Conservation (phyloP, 2,329 filamentous ascomycete species). For the Lasiodiplodia sp. region DNA sequence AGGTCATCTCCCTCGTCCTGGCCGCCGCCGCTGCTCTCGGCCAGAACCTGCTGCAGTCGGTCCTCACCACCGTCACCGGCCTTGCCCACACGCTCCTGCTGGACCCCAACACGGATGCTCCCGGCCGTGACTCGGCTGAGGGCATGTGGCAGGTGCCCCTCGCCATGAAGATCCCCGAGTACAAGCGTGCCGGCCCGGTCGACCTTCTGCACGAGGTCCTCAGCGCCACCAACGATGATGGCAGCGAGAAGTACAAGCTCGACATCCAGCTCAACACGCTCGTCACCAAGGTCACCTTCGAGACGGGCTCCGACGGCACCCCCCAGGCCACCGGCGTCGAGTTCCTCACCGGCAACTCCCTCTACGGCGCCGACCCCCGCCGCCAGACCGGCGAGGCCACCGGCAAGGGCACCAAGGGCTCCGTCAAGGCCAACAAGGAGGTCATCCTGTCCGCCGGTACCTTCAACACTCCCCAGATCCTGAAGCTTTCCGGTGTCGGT, state of each 20-base stretch:
- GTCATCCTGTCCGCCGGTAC: conserved; percentile 60
- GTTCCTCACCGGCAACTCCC: conserved; percentile 49
- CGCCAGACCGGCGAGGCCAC: conserved; percentile 34
- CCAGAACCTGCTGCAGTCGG: conserved; percentile 38
- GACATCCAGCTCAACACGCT: conserved; percentile 67
- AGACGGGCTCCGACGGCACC: conserved; percentile 59
- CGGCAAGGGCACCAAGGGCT: conserved; percentile 48
- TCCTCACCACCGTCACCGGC: conserved; percentile 46
- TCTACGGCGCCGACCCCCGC: conserved; percentile 51
- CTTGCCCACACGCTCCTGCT: conserved; percentile 56
- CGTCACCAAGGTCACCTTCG: conserved; percentile 71
- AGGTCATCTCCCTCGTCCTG: conserved; percentile 61
- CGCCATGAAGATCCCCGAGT: conserved; percentile 55
- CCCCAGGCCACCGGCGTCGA: conserved; percentile 50
- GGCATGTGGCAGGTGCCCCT: conserved; percentile 62
- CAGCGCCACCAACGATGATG: conserved; percentile 35
- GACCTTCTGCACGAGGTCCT: conserved; percentile 63
- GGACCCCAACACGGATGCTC: conserved; percentile 56
- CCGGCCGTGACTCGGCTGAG: conserved; percentile 51
- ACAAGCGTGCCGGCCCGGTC: conserved; percentile 61
- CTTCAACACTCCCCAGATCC: conserved; percentile 70
- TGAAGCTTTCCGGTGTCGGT: conserved; percentile 71
- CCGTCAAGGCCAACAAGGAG: conserved; percentile 53
- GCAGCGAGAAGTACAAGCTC: conserved; percentile 61
- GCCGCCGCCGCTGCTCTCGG: conserved; percentile 63